Conservation (phyloP, 495 filamentous ascomycete species). For the Trichoderma asperelloides region DNA sequence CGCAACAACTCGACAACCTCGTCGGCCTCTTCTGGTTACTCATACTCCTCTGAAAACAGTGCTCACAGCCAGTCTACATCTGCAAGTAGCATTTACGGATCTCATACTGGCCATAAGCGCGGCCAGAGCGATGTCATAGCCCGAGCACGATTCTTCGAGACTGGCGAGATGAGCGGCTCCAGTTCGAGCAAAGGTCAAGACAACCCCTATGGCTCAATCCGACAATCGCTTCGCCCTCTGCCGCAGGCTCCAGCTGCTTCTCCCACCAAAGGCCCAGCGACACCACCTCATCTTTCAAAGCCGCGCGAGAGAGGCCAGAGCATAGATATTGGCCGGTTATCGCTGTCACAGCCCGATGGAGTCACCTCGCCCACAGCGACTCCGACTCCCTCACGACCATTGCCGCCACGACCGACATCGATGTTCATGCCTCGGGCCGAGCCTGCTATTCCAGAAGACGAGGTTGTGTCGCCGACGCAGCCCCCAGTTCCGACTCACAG, state of each 20-base stretch:
- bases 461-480: constrained; percentile 17
- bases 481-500: constrained; percentile 16
- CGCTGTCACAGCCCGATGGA: constrained; percentile 25
- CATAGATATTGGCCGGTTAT: constrained; percentile 41
- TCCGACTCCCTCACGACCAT: constrained; percentile 21
- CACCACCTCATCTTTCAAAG: constrained; percentile 16
- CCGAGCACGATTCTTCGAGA: constrained; percentile 26
- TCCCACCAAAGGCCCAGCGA: constrained; percentile 19
- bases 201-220: constrained; percentile 56
- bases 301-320: constrained; percentile 41
- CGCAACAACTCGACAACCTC: constrained; percentile 51
- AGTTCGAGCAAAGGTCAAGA: constrained; percentile 40
- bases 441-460: constrained; percentile 21
- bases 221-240: constrained; percentile 70
- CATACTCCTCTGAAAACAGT: constrained; percentile 57
- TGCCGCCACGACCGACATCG: constrained; percentile 42
- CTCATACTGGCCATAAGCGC: constrained; percentile 59
- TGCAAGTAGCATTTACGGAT: constrained; percentile 52
- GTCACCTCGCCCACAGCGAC: constrained; percentile 24
- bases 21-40: constrained; percentile 64
- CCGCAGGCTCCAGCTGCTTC: constrained; percentile 54
- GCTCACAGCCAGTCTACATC: constrained; percentile 72
- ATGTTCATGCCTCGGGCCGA: constrained; percentile 47
- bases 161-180: constrained; percentile 28
- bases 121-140: constrained; percentile 60